phyloP scores from a whole-genome alignment of 768 basidiomycete species.

The Russula dissimulans region DNA sequence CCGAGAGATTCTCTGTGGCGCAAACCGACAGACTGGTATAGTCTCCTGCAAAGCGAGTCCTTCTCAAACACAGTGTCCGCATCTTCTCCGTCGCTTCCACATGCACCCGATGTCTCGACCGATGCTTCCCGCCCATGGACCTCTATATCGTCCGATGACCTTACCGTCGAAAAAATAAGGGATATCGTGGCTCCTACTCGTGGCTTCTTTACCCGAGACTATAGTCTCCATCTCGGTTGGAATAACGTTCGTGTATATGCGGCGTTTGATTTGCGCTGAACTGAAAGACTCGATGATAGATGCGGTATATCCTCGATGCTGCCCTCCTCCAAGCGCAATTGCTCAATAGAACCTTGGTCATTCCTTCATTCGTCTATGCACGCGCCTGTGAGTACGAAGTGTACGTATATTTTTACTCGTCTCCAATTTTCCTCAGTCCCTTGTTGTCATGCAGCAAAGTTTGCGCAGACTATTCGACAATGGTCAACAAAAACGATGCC shows the following conservation, averaged over 20 bases:
- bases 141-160: background rate
- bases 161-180: conserved; percentile 26
- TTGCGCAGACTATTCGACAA: conserved; percentile 33
- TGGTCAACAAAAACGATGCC: conserved; percentile 38
- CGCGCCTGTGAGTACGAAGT: conserved; percentile 36
- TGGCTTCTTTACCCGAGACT: conserved; percentile 38
- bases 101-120: background rate
- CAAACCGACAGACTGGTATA: background rate
- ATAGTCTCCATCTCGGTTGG: conserved; percentile 37
- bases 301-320: conserved; percentile 42
- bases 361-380: conserved; percentile 40
- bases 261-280: background rate
- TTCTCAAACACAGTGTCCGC: background rate
- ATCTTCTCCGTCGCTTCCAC: background rate
- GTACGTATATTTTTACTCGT: conserved; percentile 20
- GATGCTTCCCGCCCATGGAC: background rate
- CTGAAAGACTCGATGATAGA: conserved; percentile 22
- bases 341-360: conserved; percentile 34
- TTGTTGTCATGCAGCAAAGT: conserved; percentile 21
- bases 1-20: background rate
- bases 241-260: conserved; percentile 33
- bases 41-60: background rate
- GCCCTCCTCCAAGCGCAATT: conserved; percentile 35
- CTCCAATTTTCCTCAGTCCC: background rate
- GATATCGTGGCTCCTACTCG: conserved; percentile 30